A percentile compares a stretch with the other conserved stretches of the same genome.
Conservation (phyloP, 2,329 filamentous ascomycete species). For the Curvularia lunata region DNA sequence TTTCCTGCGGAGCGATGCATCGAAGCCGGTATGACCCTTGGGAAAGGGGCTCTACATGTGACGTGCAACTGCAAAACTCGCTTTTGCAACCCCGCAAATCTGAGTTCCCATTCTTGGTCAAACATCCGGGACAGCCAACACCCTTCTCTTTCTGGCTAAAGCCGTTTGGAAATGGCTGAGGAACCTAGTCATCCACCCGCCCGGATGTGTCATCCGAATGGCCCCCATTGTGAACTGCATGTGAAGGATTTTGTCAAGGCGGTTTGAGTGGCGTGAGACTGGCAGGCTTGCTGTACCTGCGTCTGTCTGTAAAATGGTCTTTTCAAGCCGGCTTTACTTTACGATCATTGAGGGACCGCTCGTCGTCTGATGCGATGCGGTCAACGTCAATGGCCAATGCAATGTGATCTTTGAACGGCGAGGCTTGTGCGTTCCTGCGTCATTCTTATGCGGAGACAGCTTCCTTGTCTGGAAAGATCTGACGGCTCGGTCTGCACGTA, state of each 20-base stretch:
- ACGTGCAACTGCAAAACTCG: conserved; percentile 6
- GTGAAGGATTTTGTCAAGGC: conserved; percentile 3
- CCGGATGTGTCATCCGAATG: conserved; percentile 22
- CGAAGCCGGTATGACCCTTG: not conserved
- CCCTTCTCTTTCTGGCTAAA: conserved; percentile 7
- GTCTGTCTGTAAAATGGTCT: conserved; percentile 1
- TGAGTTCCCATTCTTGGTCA: conserved; percentile 30
- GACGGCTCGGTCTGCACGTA: conserved; percentile 20
- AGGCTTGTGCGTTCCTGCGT: conserved; percentile 15
- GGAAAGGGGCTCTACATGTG: conserved; percentile 6
- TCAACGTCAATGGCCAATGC: not conserved
- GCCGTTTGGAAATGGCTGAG: conserved; percentile 19
- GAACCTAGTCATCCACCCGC: conserved; percentile 21
- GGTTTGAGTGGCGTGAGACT: conserved; percentile 5
- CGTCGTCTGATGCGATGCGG: not conserved
- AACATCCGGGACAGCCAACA: conserved; percentile 24
- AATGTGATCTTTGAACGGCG: conserved; percentile 1
- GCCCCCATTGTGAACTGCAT: conserved; percentile 15
- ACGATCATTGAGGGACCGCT: not conserved
- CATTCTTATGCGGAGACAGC: conserved; percentile 11
- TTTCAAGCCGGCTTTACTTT: not conserved
- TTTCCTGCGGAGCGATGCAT: not conserved
- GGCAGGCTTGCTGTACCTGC: conserved; percentile 14
- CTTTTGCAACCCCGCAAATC: conserved; percentile 24
- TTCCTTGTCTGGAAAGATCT: conserved; percentile 16